A percentile compares a stretch with the other conserved stretches of the same genome.
These are phyloP conservation scores for Jackrogersella multiformis DNA, from an alignment of 495 filamentous ascomycete species.

Conservation along the genomic window DNA sequence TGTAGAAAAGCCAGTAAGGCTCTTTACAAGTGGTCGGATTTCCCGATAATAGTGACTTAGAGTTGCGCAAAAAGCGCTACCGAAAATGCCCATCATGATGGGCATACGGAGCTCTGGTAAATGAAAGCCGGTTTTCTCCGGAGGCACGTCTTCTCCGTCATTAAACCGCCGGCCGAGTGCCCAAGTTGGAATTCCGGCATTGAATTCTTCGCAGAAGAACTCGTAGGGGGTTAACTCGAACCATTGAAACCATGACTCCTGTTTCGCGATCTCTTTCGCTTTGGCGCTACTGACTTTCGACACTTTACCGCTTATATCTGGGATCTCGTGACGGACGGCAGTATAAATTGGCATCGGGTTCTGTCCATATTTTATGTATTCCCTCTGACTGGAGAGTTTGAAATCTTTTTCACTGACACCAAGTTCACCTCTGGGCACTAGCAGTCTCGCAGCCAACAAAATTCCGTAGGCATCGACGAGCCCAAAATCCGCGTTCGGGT, in stretches of 20 bases:
- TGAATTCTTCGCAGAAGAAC: constrained; percentile 90
- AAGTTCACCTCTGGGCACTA: constrained; percentile 87
- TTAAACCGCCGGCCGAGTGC: constrained; percentile 85
- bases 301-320: constrained; percentile 60
- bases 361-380: constrained; percentile 74
- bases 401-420: constrained; percentile 78
- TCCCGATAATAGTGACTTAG: constrained; percentile 96
- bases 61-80: constrained; percentile 94
- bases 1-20: constrained; percentile 74
- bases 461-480: constrained; percentile 93
- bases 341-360: constrained; percentile 94
- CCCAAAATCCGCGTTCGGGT: constrained; percentile 81
- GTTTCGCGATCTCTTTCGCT: constrained; percentile 70
- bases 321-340: constrained; percentile 96
- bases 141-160: constrained; percentile 70
- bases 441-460: constrained; percentile 79
- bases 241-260: constrained; percentile 96
- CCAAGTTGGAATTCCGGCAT: constrained; percentile 94
- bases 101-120: constrained; percentile 85
- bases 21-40: constrained; percentile 78
- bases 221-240: constrained; percentile 97
- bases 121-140: constrained; percentile 58
- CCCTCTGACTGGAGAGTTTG: constrained; percentile 85
- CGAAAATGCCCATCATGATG: constrained; percentile 89
- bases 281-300: constrained; percentile 55